Evolutionary conservation across 73 alveolate species (phyloP), one percentile per base, ranked within the genome.

Genomic region (Blepharisma japonicum): DNA sequence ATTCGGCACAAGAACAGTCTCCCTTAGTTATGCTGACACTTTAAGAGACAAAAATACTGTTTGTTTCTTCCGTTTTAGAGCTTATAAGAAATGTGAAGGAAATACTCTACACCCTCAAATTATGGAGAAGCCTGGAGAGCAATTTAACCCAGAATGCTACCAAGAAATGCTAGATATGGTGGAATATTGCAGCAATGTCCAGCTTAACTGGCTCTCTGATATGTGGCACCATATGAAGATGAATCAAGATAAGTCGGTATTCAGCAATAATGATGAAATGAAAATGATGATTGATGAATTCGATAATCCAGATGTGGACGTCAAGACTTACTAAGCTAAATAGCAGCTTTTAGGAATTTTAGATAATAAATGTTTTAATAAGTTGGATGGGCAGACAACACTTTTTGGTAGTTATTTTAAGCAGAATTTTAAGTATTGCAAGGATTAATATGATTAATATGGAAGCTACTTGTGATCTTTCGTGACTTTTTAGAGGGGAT

Each of bases 131-230:
- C 45, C 11, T 25, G 80, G 66, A 25, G 66, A 47, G n/a, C 0
- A 70, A 45, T 18, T 47, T 6, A 25, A 70, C 56, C 56, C 46
- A 7, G 68, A 18, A 23, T 70, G 80, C 80, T 70, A 45, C 61
- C 27, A 14, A 7, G 80, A 70, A 47, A 70, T 70, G 80, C 9
- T 70, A 25, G 80, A 70, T 14, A 70, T 70, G 80, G 27, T 45
- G 4, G 56, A 70, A 8, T 38, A 45, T 5, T 70, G 80, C 80
- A 70, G 68, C n/a, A 7, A 9, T 18, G 20, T 18, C 4, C 25
- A 39, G 61, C 80, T 70, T 0, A 70, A 70, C 61, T 70, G 80
- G 80, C 56, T 70, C 3, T 9, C 68, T 70, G 80, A 70, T 70
- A 7, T 70, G 14, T 70, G 80, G 80, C 80, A 70, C 27, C 80